Conservation (phyloP, 441 rosid species). For the Jatropha multifida region DNA sequence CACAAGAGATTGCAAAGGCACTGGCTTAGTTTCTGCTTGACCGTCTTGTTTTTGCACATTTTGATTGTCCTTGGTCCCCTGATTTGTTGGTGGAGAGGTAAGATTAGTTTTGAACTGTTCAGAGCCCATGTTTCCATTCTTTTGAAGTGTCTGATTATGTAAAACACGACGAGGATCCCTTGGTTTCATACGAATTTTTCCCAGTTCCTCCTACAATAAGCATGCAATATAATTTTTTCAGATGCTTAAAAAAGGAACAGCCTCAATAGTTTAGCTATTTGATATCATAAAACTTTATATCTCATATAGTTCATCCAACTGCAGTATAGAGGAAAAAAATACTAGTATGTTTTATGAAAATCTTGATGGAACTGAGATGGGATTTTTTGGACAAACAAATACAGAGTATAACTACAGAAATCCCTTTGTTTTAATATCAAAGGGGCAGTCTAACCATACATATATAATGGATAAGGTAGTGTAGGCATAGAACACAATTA, state of each 20-base stretch:
- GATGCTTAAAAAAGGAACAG: not conserved
- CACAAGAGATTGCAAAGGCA: constrained; percentile 38
- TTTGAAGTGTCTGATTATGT: constrained; percentile 59
- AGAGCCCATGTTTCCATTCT: constrained; percentile 43
- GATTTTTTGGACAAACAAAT: not conserved
- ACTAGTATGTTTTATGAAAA: not conserved
- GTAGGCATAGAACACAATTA: not conserved
- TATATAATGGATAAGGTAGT: not conserved
- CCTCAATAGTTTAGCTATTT: not conserved
- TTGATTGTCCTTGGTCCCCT: constrained; percentile 36
- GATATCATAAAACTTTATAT: not conserved
- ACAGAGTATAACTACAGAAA: not conserved
- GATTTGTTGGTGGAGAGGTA: constrained; percentile 28
- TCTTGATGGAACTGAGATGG: not conserved
- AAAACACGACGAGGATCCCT: constrained; percentile 96
- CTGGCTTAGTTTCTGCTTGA: constrained; percentile 36
- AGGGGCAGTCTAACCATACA: not conserved
- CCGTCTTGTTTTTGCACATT: constrained; percentile 36
- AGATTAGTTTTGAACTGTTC: constrained; percentile 56
- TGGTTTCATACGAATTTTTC: constrained; percentile 86
- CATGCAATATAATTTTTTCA: not conserved
- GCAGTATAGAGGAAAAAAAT: not conserved
- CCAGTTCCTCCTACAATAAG: constrained; percentile 59
- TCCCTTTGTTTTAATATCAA: not conserved
- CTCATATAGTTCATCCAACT: not conserved